These are phyloP conservation scores for Annulohypoxylon stygium DNA, from an alignment of 495 filamentous ascomycete species.

Conservation along the genomic window DNA sequence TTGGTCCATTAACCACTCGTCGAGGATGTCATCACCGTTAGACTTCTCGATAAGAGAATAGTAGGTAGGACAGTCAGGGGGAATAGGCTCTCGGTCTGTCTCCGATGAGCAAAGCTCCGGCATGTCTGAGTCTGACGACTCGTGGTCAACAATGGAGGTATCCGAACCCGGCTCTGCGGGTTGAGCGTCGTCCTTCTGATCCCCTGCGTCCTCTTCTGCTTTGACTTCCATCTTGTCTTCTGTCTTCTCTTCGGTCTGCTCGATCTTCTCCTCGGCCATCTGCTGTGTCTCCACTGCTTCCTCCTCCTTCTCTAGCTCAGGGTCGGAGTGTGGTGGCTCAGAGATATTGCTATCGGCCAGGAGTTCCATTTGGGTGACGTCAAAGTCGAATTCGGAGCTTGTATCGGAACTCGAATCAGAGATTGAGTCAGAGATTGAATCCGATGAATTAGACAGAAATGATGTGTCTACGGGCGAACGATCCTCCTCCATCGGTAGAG, in stretches of 20 bases:
- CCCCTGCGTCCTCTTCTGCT: too few species aligned
- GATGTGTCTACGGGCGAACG: neutral
- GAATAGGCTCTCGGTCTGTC: neutral
- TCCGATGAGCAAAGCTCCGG: neutral
- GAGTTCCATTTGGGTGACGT: neutral
- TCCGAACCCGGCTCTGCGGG: neutral
- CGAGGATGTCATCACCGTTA: slow-evolving; percentile 6
- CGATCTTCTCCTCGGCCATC: too few species aligned
- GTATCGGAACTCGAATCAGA: neutral
- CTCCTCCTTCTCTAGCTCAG: neutral
- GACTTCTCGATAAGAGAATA: too few species aligned
- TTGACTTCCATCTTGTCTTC: too few species aligned
- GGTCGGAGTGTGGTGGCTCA: neutral
- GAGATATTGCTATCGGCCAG: neutral
- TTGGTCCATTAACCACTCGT: slow-evolving; percentile 3
- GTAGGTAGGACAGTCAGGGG: neutral
- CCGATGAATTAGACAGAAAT: neutral
- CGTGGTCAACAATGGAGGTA: neutral
- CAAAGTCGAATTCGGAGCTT: slow-evolving; percentile 1
- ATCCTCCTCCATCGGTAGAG: neutral
- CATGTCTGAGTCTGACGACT: neutral
- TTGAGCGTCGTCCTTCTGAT: neutral
- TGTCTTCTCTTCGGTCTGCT: too few species aligned
- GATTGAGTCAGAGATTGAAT: neutral
- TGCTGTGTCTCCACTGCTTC: too few species aligned